Evolutionary conservation across 2,329 filamentous ascomycete species (phyloP).

Genomic region (Orbilia ellipsospora): DNA sequence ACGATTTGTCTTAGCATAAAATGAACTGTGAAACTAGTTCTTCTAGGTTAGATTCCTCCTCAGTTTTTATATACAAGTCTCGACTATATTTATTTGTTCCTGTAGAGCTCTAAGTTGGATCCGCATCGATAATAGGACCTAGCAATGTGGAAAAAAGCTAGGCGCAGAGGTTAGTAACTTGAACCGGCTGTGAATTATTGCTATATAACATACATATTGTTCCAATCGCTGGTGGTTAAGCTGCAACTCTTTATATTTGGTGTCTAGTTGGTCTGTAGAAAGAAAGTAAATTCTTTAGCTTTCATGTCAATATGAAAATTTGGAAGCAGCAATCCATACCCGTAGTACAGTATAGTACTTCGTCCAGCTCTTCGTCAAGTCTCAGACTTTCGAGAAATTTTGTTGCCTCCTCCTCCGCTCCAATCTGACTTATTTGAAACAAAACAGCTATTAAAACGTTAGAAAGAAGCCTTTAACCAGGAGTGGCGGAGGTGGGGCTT

Average conservation of each 20-base stretch:
- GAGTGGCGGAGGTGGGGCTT: constrained; percentile 5
- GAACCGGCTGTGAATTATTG: background rate
- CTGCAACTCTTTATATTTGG: constrained; percentile 13
- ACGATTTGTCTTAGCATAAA: too few relatives aligned
- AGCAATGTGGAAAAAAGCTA: constrained; percentile 30
- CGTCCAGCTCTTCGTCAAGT: constrained; percentile 10
- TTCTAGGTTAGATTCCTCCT: too few relatives aligned
- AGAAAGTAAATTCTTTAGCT: constrained; percentile 6
- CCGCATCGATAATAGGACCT: constrained; percentile 12
- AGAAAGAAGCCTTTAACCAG: background rate
- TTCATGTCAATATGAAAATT: constrained; percentile 4
- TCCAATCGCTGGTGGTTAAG: constrained; percentile 21
- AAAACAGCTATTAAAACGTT: constrained; percentile 23
- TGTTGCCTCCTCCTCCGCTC: constrained; percentile 11
- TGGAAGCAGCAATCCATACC: constrained; percentile 4
- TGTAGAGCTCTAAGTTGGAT: constrained; percentile 7
- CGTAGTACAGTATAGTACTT: constrained; percentile 33
- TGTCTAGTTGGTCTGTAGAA: constrained; percentile 27
- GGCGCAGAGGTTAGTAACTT: constrained; percentile 8
- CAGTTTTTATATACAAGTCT: too few relatives aligned
- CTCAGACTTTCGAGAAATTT: constrained; percentile 14
- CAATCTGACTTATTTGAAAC: constrained; percentile 41
- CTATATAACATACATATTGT: constrained; percentile 25
- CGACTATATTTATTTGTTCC: too few relatives aligned
- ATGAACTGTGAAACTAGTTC: too few relatives aligned